Base-by-base conservation (phyloP, 2,329 filamentous ascomycete species). In the Sporothrix sp. region DNA sequence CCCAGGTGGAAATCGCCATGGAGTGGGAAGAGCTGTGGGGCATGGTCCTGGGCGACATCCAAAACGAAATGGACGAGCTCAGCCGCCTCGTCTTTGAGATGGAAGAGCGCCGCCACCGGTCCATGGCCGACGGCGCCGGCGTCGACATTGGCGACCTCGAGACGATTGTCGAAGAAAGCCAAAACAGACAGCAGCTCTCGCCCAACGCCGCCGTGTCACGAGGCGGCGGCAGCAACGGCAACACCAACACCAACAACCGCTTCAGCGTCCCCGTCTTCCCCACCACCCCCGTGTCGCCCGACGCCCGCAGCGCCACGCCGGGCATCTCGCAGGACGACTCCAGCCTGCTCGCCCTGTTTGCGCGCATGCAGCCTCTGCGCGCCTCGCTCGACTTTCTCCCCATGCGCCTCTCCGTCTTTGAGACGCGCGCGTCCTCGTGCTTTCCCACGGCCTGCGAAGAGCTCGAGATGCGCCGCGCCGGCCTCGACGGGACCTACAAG, bases 11-110 rank as follows among this genome's bases (percentile, higher is more conserved):
- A 66, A 82, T 95, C 52, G 93, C 93, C 42, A 95, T 97, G 89
- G 93, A 98, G 63, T 98, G 91, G 91, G 90, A 96, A 65, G 90
- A 97, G 68, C 74, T 98, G 32, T 97, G 93, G 91, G 88, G 88
- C 59, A 87, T 79, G 56, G 91, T 97, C 3, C 73, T 98, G 3
- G 91, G 90, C 39, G 91, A 97, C 63, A 95, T 97, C 54, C 87
- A 90, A 48, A 81, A 84, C 55, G 93, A 98, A 68, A 83, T 81
- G 63, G 65, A 66, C 44, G 65, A 89, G 18, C 58, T 68, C 2
- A 59, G 60, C 60, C 77, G 85, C 35, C 71, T 95, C 43, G 87
- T 97, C 27, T 97, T 97, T 61, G 90, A 97, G 66, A 95, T 97
- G 89, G 93, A 98, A 65, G 93, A 97, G 68, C 85, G 89, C 57